Evolutionary conservation across 768 basidiomycete genomes (phyloP).

Genomic region (Lactifluus hygrophoroides): DNA sequence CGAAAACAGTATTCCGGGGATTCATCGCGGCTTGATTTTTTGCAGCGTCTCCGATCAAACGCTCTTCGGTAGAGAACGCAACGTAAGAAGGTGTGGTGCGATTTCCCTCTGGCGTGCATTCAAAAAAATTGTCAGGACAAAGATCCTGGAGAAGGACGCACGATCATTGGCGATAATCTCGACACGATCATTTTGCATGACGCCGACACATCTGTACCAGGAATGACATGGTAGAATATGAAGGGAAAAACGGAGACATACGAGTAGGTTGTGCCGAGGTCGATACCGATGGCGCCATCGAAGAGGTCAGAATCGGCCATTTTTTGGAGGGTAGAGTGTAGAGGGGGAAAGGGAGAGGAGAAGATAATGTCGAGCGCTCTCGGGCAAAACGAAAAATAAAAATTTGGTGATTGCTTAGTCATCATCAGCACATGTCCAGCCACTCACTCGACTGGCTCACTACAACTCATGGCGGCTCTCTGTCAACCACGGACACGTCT

Average conservation of each 20-base stretch:
- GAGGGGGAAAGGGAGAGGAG: slow-evolving; percentile 27
- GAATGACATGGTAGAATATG: slow-evolving; percentile 19
- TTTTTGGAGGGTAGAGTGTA: slow-evolving; percentile 34
- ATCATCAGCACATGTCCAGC: background rate
- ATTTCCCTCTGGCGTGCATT: slow-evolving; percentile 70
- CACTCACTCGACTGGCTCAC: background rate
- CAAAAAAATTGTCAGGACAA: slow-evolving; percentile 1
- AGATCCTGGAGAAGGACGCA: slow-evolving; percentile 34
- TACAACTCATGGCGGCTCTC: slow-evolving; percentile 19
- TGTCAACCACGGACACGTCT: slow-evolving; percentile 12
- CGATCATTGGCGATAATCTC: slow-evolving; percentile 98
- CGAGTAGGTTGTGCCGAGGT: slow-evolving; percentile 97
- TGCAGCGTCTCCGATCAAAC: slow-evolving; percentile 96
- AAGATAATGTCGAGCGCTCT: slow-evolving; percentile 17
- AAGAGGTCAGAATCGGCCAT: slow-evolving; percentile 62
- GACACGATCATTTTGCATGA: slow-evolving; percentile 99
- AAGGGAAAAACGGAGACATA: slow-evolving; percentile 30
- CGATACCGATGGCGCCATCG: slow-evolving; percentile 96
- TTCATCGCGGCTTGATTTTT: slow-evolving; percentile 99
- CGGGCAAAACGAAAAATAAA: background rate
- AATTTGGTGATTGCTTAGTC: slow-evolving; percentile 4
- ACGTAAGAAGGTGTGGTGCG: slow-evolving; percentile 99
- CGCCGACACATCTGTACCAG: slow-evolving; percentile 80
- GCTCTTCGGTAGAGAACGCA: slow-evolving; percentile 93
- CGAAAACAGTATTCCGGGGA: slow-evolving; percentile 97